Percentiles rank a stretch among this genome's conserved stretches.
Conservation (phyloP, 768 basidiomycete genomes). For the Boletus rubropictus region DNA sequence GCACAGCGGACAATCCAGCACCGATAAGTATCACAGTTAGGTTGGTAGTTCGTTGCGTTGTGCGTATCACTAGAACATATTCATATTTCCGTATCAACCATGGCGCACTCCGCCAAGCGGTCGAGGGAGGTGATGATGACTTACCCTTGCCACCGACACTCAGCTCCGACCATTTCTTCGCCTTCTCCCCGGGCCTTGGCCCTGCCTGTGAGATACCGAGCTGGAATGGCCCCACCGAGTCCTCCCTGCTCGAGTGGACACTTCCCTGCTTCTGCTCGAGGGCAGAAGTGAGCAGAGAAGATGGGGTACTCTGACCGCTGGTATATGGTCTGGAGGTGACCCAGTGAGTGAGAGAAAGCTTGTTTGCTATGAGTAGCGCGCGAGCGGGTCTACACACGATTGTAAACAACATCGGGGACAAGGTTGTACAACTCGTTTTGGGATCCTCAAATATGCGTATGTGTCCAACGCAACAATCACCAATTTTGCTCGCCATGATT, state of each 20-base stretch:
- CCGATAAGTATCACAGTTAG: constrained; percentile 60
- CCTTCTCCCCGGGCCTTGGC: constrained; percentile 46
- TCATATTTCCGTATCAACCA: not conserved
- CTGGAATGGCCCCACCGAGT: constrained; percentile 73
- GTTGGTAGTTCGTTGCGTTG: constrained; percentile 48
- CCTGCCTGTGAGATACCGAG: constrained; percentile 61
- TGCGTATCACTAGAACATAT: constrained; percentile 16
- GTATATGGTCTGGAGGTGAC: constrained; percentile 36
- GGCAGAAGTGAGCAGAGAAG: constrained; percentile 56
- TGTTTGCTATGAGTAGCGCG: not conserved
- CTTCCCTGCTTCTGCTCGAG: constrained; percentile 52
- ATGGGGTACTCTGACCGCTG: constrained; percentile 41
- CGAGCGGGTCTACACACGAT: not conserved
- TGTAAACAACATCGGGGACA: constrained; percentile 11
- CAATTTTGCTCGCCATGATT: too few relatives aligned
- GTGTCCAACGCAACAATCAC: too few relatives aligned
- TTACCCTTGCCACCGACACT: constrained; percentile 71
- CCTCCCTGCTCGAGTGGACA: constrained; percentile 38
- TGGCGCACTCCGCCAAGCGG: not conserved
- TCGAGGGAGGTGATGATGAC: constrained; percentile 12
- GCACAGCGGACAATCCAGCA: constrained; percentile 71
- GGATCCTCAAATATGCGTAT: not conserved
- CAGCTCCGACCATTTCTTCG: constrained; percentile 76
- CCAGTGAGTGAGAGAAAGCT: not conserved
- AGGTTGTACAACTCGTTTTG: constrained; percentile 4